A percentile compares a stretch with the other conserved stretches of the same genome.
These are phyloP conservation scores for Torrubiella hemipterigena DNA, from an alignment of 2,329 filamentous ascomycete species.

Conservation along the genomic window DNA sequence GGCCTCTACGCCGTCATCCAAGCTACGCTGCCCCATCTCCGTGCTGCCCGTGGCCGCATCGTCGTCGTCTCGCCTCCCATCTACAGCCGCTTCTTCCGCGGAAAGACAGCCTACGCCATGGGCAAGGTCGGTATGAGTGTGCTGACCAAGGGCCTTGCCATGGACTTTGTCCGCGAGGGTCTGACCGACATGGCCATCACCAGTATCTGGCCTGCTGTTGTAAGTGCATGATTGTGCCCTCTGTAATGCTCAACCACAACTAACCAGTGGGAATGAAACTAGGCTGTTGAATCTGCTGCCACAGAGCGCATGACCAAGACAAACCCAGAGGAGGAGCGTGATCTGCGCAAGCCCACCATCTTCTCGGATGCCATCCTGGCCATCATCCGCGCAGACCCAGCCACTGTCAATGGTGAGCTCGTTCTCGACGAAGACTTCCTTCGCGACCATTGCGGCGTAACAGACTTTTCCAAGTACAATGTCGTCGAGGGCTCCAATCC, in stretches of 20 bases:
- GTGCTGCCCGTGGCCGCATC: conserved; percentile 46
- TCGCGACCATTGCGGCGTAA: conserved; percentile 46
- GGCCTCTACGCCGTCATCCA: conserved; percentile 66
- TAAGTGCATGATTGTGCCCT: conserved; percentile 25
- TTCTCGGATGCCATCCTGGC: conserved; percentile 71
- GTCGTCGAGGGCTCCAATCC: conserved; percentile 53
- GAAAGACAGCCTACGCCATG: conserved; percentile 74
- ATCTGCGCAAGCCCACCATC: conserved; percentile 59
- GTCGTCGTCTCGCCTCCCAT: conserved; percentile 76
- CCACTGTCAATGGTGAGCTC: conserved; percentile 57
- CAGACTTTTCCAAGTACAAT: conserved; percentile 62
- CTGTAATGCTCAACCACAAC: too few relatives aligned
- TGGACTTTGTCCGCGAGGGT: conserved; percentile 64
- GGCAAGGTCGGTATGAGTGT: conserved; percentile 76
- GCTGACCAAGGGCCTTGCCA: conserved; percentile 66
- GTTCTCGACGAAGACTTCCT: conserved; percentile 76
- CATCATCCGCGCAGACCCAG: conserved; percentile 49
- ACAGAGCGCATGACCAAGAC: conserved; percentile 40
- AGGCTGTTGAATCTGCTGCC: conserved; percentile 63
- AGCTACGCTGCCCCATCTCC: conserved; percentile 54
- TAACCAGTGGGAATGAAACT: too few relatives aligned
- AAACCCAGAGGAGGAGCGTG: conserved; percentile 34
- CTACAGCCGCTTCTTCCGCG: conserved; percentile 73
- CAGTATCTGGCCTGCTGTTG: conserved; percentile 70
- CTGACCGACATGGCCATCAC: conserved; percentile 61